Percentiles rank a stretch among this genome's conserved stretches.
Evolutionary conservation across 2,329 filamentous ascomycete species (phyloP).

Genomic region (Ceratocystiopsis brevicomis): DNA sequence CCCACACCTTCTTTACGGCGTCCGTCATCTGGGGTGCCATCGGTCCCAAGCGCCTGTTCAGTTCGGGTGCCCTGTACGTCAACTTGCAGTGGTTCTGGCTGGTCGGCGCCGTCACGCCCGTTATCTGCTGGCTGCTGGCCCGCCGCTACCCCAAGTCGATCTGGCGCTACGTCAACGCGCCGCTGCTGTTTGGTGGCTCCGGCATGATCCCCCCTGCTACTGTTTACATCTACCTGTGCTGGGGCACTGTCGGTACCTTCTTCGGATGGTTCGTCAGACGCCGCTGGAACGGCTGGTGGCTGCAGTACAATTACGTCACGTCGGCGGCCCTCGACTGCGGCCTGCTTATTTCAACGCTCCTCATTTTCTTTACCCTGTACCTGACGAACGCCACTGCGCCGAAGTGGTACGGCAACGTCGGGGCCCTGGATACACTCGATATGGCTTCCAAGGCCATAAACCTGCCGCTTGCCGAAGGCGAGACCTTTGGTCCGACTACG

Average conservation of each 20-base stretch:
- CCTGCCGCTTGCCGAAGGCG: background rate
- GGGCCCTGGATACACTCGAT: conserved; percentile 5
- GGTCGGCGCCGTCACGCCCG: conserved; percentile 40
- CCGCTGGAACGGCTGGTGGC: conserved; percentile 53
- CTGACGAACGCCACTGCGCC: conserved; percentile 36
- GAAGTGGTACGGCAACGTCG: conserved; percentile 43
- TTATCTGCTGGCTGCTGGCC: conserved; percentile 44
- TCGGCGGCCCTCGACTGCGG: conserved; percentile 54
- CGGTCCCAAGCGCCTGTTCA: conserved; percentile 52
- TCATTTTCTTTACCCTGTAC: conserved; percentile 52
- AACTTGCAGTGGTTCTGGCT: conserved; percentile 54
- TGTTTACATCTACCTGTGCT: conserved; percentile 50
- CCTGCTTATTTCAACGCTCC: conserved; percentile 43
- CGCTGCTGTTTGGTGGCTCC: conserved; percentile 48
- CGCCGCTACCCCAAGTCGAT: conserved; percentile 40
- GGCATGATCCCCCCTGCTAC: conserved; percentile 49
- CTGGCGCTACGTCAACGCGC: conserved; percentile 47
- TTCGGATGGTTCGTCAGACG: conserved; percentile 53
- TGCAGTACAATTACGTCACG: conserved; percentile 60
- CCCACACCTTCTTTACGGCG: conserved; percentile 44
- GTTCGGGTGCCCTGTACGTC: conserved; percentile 40
- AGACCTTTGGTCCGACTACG: conserved; percentile 6
- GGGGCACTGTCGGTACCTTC: conserved; percentile 46
- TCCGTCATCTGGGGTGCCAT: conserved; percentile 59
- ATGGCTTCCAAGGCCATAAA: conserved; percentile 2